These are phyloP conservation scores for Aureobasidium sp. DNA, from an alignment of 2,329 filamentous ascomycete genomes.

Conservation along the genomic window DNA sequence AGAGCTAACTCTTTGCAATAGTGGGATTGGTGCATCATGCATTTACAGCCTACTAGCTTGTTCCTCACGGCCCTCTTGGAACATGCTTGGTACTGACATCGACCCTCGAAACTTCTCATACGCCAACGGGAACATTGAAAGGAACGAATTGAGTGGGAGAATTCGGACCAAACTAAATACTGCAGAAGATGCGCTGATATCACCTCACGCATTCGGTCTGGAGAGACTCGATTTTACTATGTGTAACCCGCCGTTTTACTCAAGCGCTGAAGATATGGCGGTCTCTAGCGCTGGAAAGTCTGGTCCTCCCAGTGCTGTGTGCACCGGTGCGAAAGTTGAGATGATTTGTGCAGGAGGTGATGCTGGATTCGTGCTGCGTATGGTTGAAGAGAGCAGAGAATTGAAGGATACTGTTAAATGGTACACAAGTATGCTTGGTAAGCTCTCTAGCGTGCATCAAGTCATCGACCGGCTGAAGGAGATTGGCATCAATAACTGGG, in stretches of 20 bases:
- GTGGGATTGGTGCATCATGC: constrained; percentile 79
- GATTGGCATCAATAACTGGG: constrained; percentile 64
- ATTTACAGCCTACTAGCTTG: constrained; percentile 86
- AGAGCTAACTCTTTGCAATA: constrained; percentile 24
- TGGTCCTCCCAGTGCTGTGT: constrained; percentile 61
- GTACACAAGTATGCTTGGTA: constrained; percentile 90
- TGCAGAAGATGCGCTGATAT: constrained; percentile 52
- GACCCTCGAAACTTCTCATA: constrained; percentile 61
- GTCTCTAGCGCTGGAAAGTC: constrained; percentile 59
- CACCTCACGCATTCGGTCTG: constrained; percentile 49
- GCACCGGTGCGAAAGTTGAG: constrained; percentile 70
- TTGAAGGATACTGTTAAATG: constrained; percentile 61
- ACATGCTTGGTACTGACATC: constrained; percentile 54
- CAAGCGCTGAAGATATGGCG: constrained; percentile 61
- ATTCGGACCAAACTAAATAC: constrained; percentile 58
- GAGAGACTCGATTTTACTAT: constrained; percentile 70
- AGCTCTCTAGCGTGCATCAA: constrained; percentile 58
- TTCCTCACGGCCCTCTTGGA: constrained; percentile 59
- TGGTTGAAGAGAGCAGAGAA: constrained; percentile 61
- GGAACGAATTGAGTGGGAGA: constrained; percentile 57
- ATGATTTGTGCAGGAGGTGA: constrained; percentile 77
- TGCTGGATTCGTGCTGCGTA: constrained; percentile 61
- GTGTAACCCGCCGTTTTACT: constrained; percentile 93
- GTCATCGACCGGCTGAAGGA: constrained; percentile 54
- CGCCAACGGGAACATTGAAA: constrained; percentile 58